Evolutionary conservation across 2,329 filamentous ascomycete species (phyloP), one percentile per base, ranked within the genome.

Genomic region (Rutstroemia sp.): DNA sequence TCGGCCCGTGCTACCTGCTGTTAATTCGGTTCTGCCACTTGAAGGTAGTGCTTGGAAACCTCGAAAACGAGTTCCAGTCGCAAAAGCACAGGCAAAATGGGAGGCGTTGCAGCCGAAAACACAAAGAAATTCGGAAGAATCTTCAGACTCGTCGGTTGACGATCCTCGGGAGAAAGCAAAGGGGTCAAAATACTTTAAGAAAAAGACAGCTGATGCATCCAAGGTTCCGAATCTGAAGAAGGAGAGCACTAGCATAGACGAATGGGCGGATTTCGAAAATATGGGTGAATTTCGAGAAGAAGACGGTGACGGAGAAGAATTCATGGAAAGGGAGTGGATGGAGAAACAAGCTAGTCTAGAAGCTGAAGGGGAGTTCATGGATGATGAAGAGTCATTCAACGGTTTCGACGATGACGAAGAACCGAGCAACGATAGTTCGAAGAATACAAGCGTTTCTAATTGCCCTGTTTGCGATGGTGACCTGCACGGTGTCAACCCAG

Each of bases 391-490:
- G n/a, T 62, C 61, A 18, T 62, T 63, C 46, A 58, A 63, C 18
- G 61, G 57, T 5, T 61, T 64, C 16, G 61, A 61, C 41, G 58
- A 65, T 38, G 58, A 60, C 14, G 54, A 54, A 6, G 6, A 7
- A 9, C 44, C 56, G 2, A 46, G 58, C 10, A 49, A 56, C 21
- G 56, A 59, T 8, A 49, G 48, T 27, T 21, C 49, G 5, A 57
- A 65, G 2, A 63, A 64, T 21, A 47, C 39, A 46, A 62, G 61
- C 39, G 57, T 62, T 54, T 59, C 59, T 37, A 67, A 71, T 23
- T 97, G 92, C 69, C 92, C 92, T 1, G 85, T 97, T 27, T 97
- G 94, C 70, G 81, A 80, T 63, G 75, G 76, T 1, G 82, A 73
- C 61, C 75, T 96, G 37, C 72, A 70, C 16, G 85, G 83, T 0